Evolutionary conservation across 1,284 basidiomycete genomes (phyloP).

Genomic region (Apiotrichum gamsii): DNA sequence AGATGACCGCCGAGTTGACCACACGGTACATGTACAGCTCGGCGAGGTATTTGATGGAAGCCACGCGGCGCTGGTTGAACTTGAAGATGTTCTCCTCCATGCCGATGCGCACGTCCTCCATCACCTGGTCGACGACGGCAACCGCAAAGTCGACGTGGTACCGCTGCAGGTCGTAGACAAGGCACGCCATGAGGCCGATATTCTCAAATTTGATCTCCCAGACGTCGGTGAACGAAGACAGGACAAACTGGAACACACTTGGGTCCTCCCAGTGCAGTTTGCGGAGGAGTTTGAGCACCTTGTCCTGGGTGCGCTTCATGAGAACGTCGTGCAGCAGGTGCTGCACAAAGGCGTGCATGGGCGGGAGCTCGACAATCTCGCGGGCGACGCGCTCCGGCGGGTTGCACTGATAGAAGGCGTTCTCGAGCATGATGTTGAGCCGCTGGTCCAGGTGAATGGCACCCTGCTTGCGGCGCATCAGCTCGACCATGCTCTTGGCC

Average conservation of each 20-base stretch:
- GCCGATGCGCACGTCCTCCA: slow-evolving; percentile 85
- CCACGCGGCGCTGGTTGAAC: slow-evolving; percentile 85
- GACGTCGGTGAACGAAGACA: slow-evolving; percentile 86
- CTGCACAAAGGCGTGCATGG: slow-evolving; percentile 86
- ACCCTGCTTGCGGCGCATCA: slow-evolving; percentile 89
- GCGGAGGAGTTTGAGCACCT: slow-evolving; percentile 81
- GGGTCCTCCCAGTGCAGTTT: slow-evolving; percentile 93
- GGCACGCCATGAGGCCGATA: slow-evolving; percentile 83
- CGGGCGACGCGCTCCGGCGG: slow-evolving; percentile 86
- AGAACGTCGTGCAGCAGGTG: slow-evolving; percentile 89
- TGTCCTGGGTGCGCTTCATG: slow-evolving; percentile 83
- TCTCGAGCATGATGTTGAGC: slow-evolving; percentile 84
- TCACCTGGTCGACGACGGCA: slow-evolving; percentile 83
- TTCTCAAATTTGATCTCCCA: slow-evolving; percentile 94
- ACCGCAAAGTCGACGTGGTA: slow-evolving; percentile 86
- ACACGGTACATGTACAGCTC: slow-evolving; percentile 97
- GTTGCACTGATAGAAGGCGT: slow-evolving; percentile 98
- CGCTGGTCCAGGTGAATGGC: slow-evolving; percentile 87
- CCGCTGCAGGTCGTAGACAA: slow-evolving; percentile 86
- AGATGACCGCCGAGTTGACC: slow-evolving; percentile 78
- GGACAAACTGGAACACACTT: slow-evolving; percentile 49
- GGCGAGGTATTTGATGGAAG: slow-evolving; percentile 87
- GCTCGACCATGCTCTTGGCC: slow-evolving; percentile 63
- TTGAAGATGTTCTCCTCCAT: slow-evolving; percentile 93
- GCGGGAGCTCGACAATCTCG: slow-evolving; percentile 72